These are phyloP conservation scores for Tetrastigma voinierianum DNA, from an alignment of 164 flowering plant genomes.

Conservation along the genomic window DNA sequence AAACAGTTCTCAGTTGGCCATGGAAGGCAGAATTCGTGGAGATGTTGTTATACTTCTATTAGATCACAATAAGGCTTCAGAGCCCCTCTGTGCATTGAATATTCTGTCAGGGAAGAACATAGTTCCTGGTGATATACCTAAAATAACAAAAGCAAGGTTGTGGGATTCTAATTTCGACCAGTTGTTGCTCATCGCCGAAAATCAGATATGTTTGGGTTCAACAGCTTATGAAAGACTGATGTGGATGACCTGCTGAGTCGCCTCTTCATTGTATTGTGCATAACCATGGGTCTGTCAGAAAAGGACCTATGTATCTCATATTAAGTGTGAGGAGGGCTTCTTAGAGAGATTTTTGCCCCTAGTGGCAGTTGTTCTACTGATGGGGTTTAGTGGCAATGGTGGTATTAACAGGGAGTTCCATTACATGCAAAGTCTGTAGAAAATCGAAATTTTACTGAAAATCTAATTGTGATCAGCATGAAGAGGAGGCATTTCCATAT, in stretches of 20 bases:
- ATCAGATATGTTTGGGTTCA: slow-evolving; percentile 44
- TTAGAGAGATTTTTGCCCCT: slow-evolving; percentile 20
- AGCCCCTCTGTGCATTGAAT: slow-evolving; percentile 15
- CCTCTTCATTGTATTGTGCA: slow-evolving; percentile 56
- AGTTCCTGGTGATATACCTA: slow-evolving; percentile 23
- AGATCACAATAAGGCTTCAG: slow-evolving; percentile 14
- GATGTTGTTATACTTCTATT: slow-evolving; percentile 17
- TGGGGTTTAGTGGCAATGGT: slow-evolving; percentile 8
- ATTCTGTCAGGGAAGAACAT: slow-evolving; percentile 19
- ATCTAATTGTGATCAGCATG: slow-evolving; percentile 84
- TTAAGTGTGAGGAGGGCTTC: slow-evolving; percentile 42
- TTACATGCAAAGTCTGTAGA: slow-evolving; percentile 60
- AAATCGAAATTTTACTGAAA: slow-evolving; percentile 27
- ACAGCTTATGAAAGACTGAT: slow-evolving; percentile 37
- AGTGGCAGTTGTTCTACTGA: slow-evolving; percentile 12
- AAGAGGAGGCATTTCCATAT: slow-evolving; percentile 51
- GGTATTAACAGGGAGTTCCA: slow-evolving; percentile 18
- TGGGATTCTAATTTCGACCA: slow-evolving; percentile 42
- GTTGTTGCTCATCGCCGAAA: slow-evolving; percentile 76
- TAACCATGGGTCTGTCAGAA: slow-evolving; percentile 29
- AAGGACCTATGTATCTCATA: slow-evolving; percentile 53
- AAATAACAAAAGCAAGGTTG: slow-evolving; percentile 14
- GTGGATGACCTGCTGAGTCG: slow-evolving; percentile 59
- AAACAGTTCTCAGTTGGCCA: slow-evolving; percentile 18
- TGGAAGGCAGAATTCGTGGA: slow-evolving; percentile 18